Conservation (phyloP, 2,329 filamentous ascomycete species). For the Xylariomycetidae sp. region DNA sequence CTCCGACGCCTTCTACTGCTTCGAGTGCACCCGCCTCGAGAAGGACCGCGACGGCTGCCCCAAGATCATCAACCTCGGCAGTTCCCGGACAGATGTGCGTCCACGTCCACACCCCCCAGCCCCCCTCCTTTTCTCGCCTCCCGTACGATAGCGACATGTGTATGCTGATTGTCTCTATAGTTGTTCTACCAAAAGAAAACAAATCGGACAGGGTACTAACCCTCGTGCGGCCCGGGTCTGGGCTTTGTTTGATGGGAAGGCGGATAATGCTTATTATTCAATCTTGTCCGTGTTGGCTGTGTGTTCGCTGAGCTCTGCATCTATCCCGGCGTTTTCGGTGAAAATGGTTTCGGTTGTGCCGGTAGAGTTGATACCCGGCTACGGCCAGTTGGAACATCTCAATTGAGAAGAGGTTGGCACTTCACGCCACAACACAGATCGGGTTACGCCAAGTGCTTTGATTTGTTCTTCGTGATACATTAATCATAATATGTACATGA, state of each 20-base stretch:
- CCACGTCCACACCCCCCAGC: not conserved
- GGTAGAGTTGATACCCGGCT: conserved; percentile 16
- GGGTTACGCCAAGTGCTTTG: too few relatives aligned
- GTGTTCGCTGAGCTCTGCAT: conserved; percentile 12
- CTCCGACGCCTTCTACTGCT: conserved; percentile 98
- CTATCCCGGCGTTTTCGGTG: conserved; percentile 19
- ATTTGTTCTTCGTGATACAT: conserved; percentile 1
- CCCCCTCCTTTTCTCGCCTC: conserved; percentile 33
- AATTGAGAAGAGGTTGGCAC: too few relatives aligned
- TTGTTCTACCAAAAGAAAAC: conserved; percentile 63
- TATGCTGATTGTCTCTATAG: conserved; percentile 25
- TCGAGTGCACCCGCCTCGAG: conserved; percentile 93
- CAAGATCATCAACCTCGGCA: conserved; percentile 98
- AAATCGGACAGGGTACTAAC: conserved; percentile 55
- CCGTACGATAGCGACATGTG: not conserved
- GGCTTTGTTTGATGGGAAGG: conserved; percentile 22
- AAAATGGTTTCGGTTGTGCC: conserved; percentile 9
- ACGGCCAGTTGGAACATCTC: conserved; percentile 3
- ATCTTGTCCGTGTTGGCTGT: not conserved
- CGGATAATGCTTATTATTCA: conserved; percentile 1
- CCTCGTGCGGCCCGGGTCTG: conserved; percentile 41
- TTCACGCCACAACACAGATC: too few relatives aligned
- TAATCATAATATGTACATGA: conserved; percentile 19
- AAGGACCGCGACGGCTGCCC: conserved; percentile 97
- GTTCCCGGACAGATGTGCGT: conserved; percentile 84